Percentiles rank a stretch among this genome's conserved stretches.
Evolutionary conservation across 176 grass and related monocot species (phyloP).

Genomic region (Avena sativa): DNA sequence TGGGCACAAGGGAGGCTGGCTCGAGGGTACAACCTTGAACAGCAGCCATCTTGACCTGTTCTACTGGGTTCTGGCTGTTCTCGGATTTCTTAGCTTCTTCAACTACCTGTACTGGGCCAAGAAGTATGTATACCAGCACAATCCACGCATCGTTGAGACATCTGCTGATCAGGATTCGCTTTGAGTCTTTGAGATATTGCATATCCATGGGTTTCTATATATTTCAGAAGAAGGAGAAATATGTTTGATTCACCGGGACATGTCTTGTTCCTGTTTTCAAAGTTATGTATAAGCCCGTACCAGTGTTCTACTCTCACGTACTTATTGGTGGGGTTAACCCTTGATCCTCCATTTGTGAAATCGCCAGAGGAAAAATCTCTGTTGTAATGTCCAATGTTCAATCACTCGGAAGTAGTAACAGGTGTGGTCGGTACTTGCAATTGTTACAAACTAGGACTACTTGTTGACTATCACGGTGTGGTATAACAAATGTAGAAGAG

Average conservation of each 20-base stretch:
- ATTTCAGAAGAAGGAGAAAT: background rate
- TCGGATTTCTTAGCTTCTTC: slow-evolving; percentile 57
- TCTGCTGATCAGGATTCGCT: background rate
- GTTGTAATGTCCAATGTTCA: too few species aligned
- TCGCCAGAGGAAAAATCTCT: background rate
- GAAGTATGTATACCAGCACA: slow-evolving; percentile 53
- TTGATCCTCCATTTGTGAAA: background rate
- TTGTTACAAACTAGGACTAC: too few species aligned
- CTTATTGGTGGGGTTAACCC: background rate
- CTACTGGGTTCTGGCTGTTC: slow-evolving; percentile 51
- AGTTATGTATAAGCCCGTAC: background rate
- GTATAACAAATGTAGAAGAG: too few species aligned
- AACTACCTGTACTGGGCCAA: slow-evolving; percentile 71
- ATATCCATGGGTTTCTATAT: background rate
- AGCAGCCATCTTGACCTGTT: slow-evolving; percentile 66
- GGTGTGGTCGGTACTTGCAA: too few species aligned
- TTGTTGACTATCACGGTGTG: too few species aligned
- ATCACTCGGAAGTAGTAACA: too few species aligned
- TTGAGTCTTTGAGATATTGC: slow-evolving; percentile 25
- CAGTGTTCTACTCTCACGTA: background rate
- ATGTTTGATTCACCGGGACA: background rate
- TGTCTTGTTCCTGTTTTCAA: background rate
- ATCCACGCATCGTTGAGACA: background rate
- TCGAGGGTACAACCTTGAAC: slow-evolving; percentile 62
- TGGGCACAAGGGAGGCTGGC: slow-evolving; percentile 55